phyloP scores from a whole-genome alignment of 176 grass and related monocot genomes.

The Phoenix roebelenii region DNA sequence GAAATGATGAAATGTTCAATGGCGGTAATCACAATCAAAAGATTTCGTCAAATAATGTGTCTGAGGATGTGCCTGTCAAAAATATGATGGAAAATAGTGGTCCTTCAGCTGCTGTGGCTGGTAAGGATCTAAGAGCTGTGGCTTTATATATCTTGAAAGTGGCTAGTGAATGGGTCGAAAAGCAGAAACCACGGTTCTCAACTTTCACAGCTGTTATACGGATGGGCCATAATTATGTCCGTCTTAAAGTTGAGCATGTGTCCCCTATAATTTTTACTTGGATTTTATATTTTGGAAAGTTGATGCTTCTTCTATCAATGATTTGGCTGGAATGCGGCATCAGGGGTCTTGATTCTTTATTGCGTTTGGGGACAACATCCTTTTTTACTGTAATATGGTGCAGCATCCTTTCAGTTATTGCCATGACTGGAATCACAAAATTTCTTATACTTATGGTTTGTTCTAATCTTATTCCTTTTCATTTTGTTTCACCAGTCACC shows the following conservation, averaged over 20 bases:
- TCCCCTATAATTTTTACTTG: slow-evolving; percentile 56
- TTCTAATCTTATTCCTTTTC: slow-evolving; percentile 17
- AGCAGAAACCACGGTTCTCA: slow-evolving; percentile 40
- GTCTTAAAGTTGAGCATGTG: slow-evolving; percentile 36
- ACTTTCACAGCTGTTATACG: slow-evolving; percentile 29
- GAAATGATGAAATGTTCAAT: slow-evolving; percentile 31
- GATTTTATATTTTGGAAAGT: slow-evolving; percentile 67
- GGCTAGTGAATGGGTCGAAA: slow-evolving; percentile 45
- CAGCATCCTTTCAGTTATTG: slow-evolving; percentile 58
- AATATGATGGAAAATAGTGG: neutral
- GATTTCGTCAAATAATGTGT: neutral
- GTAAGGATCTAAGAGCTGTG: slow-evolving; percentile 46
- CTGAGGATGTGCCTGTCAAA: slow-evolving; percentile 15
- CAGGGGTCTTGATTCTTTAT: slow-evolving; percentile 84
- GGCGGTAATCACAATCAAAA: slow-evolving; percentile 18
- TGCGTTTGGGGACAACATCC: slow-evolving; percentile 76
- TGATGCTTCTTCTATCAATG: slow-evolving; percentile 58
- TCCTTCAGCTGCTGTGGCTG: slow-evolving; percentile 26
- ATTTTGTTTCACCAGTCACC: slow-evolving; percentile 5
- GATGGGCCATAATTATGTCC: slow-evolving; percentile 42
- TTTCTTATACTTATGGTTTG: slow-evolving; percentile 60
- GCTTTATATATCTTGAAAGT: slow-evolving; percentile 48
- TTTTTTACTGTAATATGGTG: slow-evolving; percentile 87
- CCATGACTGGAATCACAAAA: slow-evolving; percentile 84
- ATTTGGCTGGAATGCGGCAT: slow-evolving; percentile 87